Percentiles rank a stretch among this genome's conserved stretches.
Conservation (phyloP, 257 asterid species). For the Solanum pinnatisectum region DNA sequence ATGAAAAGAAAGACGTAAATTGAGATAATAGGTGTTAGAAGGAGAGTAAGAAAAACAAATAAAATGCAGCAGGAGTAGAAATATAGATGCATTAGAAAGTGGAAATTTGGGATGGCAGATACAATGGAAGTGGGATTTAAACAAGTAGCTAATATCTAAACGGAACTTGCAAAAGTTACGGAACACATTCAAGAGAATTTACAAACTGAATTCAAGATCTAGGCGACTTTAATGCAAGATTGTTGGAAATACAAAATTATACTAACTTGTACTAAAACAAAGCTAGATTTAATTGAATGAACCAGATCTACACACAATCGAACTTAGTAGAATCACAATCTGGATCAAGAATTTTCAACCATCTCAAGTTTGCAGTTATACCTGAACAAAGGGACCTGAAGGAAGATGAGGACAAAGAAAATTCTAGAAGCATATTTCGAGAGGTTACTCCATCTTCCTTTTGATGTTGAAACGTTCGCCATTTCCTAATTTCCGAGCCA, state of each 20-base stretch:
- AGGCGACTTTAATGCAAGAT: background rate
- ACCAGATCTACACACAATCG: background rate
- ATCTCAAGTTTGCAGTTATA: background rate
- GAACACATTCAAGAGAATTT: background rate
- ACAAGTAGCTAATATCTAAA: background rate
- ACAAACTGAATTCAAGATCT: background rate
- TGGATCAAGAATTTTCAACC: background rate
- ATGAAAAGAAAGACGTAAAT: background rate
- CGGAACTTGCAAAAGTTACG: background rate
- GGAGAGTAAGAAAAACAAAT: background rate
- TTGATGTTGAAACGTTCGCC: slow-evolving; percentile 12
- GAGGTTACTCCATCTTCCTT: slow-evolving; percentile 58
- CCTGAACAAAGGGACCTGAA: slow-evolving; percentile 97
- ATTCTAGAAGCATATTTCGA: slow-evolving; percentile 56
- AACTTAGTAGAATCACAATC: background rate
- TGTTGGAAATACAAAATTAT: background rate
- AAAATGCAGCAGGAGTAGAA: background rate
- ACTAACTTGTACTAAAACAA: background rate
- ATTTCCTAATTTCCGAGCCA: background rate
- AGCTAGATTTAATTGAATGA: background rate
- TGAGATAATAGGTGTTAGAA: background rate
- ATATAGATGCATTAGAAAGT: background rate
- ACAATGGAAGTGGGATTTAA: background rate
- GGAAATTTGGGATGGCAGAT: background rate
- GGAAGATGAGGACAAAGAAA: slow-evolving; percentile 49